Percentiles rank a stretch among this genome's conserved stretches.
Evolutionary conservation across 805 yeast genomes (phyloP).

Genomic region (Monosporozyma solicola): DNA sequence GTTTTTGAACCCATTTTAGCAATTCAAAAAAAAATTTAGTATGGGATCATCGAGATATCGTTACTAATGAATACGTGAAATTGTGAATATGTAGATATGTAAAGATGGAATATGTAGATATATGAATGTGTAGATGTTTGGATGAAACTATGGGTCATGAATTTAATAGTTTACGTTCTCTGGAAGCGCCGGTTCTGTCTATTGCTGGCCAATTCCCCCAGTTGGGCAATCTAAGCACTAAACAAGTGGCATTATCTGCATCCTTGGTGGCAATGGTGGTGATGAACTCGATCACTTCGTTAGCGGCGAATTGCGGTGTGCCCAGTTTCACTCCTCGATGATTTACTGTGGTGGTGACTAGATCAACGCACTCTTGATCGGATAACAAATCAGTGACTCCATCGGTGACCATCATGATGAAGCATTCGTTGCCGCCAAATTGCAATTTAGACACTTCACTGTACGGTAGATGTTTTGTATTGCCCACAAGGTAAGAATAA

Average conservation of each 20-base stretch:
- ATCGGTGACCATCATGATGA: conserved; percentile 73
- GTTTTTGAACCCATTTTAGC: not conserved
- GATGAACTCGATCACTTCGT: conserved; percentile 74
- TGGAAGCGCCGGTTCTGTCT: conserved; percentile 73
- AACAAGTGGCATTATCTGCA: conserved; percentile 92
- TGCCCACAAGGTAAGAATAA: conserved; percentile 58
- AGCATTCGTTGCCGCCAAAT: conserved; percentile 81
- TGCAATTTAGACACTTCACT: conserved; percentile 29
- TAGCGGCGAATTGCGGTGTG: conserved; percentile 78
- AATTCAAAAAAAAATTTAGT: not conserved
- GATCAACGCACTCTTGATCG: conserved; percentile 88
- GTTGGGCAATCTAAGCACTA: conserved; percentile 68
- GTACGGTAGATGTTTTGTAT: conserved; percentile 35
- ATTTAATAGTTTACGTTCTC: conserved; percentile 54
- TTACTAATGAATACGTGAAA: not conserved
- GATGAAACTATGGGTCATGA: not conserved
- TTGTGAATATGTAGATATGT: not conserved
- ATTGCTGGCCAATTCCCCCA: conserved; percentile 91
- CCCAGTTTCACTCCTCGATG: conserved; percentile 57
- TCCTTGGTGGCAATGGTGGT: conserved; percentile 68
- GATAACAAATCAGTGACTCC: conserved; percentile 75
- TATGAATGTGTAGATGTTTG: not conserved
- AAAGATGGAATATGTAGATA: not conserved
- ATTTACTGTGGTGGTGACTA: conserved; percentile 59
- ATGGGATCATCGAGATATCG: not conserved